Evolutionary conservation across 306 rosid genomes (phyloP).

Genomic region (Canavalia gladiata): DNA sequence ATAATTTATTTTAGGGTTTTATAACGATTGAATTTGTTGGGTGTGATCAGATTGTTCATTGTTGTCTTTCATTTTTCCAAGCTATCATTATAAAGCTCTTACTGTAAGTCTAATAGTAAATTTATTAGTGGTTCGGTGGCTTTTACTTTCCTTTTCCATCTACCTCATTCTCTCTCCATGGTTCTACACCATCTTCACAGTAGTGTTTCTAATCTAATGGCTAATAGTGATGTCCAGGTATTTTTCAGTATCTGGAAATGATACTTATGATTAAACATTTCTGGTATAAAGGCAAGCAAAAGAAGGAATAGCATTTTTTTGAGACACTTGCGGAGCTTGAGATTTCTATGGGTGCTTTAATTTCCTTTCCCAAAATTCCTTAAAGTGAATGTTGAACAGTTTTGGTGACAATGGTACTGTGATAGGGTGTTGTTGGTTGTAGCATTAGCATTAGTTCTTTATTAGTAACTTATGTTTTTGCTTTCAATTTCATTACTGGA

Average conservation of each 20-base stretch:
- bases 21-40: neutral
- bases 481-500: neutral
- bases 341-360: slow-evolving; percentile 14
- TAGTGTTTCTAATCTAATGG: neutral
- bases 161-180: neutral
- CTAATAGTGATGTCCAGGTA: neutral
- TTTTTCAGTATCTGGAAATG: slow-evolving; percentile 6
- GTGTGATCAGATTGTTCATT: neutral
- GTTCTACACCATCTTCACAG: neutral
- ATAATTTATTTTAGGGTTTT: slow-evolving; percentile 17
- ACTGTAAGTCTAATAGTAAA: slow-evolving; percentile 12
- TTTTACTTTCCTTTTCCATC: slow-evolving; percentile 5
- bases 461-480: neutral
- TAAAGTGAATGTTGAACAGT: slow-evolving; percentile 20
- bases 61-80: slow-evolving; percentile 8
- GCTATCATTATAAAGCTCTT: neutral
- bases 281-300: slow-evolving; percentile 7
- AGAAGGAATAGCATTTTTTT: neutral
- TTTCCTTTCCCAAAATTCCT: neutral
- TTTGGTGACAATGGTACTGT: neutral
- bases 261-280: slow-evolving; percentile 3
- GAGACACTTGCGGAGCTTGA: slow-evolving; percentile 18
- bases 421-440: slow-evolving; percentile 18
- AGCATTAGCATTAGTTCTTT: neutral
- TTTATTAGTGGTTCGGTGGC: neutral